These are phyloP conservation scores for Eragrostis nindensis DNA, from an alignment of 176 grass and related monocot genomes.

Conservation along the genomic window DNA sequence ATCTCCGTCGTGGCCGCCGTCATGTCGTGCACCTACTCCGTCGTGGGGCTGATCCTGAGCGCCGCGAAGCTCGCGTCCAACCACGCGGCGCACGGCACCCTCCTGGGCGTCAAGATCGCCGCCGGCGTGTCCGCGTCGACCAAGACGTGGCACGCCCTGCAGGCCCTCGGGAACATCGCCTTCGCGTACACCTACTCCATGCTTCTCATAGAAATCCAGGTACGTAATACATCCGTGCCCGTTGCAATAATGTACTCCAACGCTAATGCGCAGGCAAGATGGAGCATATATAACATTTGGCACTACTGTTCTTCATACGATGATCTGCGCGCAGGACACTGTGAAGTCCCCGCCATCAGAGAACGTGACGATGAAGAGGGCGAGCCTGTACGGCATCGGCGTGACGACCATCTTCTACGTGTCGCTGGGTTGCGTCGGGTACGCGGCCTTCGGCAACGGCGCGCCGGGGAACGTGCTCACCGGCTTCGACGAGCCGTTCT, in stretches of 20 bases:
- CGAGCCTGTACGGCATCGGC: constrained; percentile 83
- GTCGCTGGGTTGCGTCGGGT: constrained; percentile 85
- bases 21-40: constrained; percentile 92
- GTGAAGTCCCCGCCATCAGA: constrained; percentile 82
- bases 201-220: constrained; percentile 98
- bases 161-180: constrained; percentile 93
- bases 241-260: background rate
- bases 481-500: constrained; percentile 94
- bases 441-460: constrained; percentile 87
- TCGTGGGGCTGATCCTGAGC: constrained; percentile 68
- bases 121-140: constrained; percentile 67
- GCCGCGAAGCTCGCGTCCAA: constrained; percentile 68
- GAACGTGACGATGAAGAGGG: constrained; percentile 96
- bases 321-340: constrained; percentile 65
- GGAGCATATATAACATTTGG: background rate
- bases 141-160: constrained; percentile 71
- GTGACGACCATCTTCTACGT: constrained; percentile 85
- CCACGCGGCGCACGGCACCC: constrained; percentile 53
- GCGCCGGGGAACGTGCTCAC: constrained; percentile 87
- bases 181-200: constrained; percentile 96
- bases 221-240: background rate
- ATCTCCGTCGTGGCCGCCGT: constrained; percentile 76
- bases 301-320: background rate
- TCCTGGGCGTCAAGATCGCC: constrained; percentile 61
- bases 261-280: background rate